Evolutionary conservation across 2,329 filamentous ascomycete genomes (phyloP).

Genomic region (Epichloe sibirici): DNA sequence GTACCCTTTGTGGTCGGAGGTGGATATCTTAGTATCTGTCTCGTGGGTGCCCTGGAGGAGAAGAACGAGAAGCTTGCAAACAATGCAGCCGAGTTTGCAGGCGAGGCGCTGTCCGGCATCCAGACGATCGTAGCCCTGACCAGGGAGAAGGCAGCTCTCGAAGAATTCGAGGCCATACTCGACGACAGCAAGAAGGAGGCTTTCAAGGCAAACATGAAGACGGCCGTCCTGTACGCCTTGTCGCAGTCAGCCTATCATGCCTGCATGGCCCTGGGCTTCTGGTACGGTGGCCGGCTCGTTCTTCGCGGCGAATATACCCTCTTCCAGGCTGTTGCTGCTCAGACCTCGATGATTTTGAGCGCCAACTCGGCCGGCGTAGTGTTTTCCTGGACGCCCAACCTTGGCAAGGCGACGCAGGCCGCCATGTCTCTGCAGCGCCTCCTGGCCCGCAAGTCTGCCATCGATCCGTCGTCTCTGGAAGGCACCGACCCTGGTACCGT

Average conservation of each 20-base stretch:
- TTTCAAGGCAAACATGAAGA: background rate
- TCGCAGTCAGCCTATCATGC: conserved; percentile 7
- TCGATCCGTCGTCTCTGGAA: no score
- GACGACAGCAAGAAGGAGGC: background rate
- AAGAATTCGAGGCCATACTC: background rate
- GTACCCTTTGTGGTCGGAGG: conserved; percentile 27
- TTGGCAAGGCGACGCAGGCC: background rate
- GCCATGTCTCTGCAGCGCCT: background rate
- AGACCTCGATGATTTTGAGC: background rate
- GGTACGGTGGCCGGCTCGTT: conserved; percentile 9
- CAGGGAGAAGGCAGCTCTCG: background rate
- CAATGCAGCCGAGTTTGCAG: conserved; percentile 4
- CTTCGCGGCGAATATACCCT: conserved; percentile 5
- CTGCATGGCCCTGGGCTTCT: conserved; percentile 7
- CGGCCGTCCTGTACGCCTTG: background rate
- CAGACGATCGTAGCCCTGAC: conserved; percentile 10
- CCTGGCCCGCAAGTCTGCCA: background rate
- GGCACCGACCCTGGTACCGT: no score
- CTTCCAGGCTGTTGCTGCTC: background rate
- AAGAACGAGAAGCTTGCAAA: conserved; percentile 1
- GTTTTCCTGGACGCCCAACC: background rate
- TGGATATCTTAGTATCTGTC: conserved; percentile 24
- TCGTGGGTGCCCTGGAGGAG: conserved; percentile 14
- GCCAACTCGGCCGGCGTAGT: background rate
- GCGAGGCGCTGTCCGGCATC: conserved; percentile 7